These are phyloP conservation scores for Trametes polyzona DNA, from an alignment of 1,284 basidiomycete genomes.

Conservation along the genomic window DNA sequence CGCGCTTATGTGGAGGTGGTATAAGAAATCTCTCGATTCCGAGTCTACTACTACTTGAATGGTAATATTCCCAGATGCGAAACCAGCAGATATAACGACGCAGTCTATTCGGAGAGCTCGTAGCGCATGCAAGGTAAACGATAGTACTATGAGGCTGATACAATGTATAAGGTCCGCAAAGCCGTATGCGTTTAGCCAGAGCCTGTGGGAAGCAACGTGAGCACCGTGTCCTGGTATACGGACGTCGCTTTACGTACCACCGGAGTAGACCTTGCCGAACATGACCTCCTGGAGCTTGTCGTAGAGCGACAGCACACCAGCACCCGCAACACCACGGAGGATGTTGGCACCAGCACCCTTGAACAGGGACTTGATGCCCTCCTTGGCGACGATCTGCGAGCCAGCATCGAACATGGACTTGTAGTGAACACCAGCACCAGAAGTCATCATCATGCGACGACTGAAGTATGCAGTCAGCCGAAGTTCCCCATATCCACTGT, in stretches of 20 bases:
- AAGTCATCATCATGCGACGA: conserved; percentile 98
- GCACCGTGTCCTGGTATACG: not conserved
- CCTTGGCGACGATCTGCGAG: conserved; percentile 86
- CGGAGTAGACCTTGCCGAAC: conserved; percentile 97
- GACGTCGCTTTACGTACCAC: conserved; percentile 56
- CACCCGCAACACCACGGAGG: conserved; percentile 97
- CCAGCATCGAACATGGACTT: conserved; percentile 91
- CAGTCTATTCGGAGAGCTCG: conserved; percentile 39
- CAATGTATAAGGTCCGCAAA: conserved; percentile 32
- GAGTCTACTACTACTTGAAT: conserved; percentile 24
- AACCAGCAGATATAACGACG: conserved; percentile 37
- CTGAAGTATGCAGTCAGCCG: too few species aligned
- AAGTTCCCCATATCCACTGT: too few species aligned
- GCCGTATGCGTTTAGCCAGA: conserved; percentile 45
- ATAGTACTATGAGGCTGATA: conserved; percentile 39
- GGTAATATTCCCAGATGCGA: conserved; percentile 26
- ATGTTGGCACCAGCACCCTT: conserved; percentile 98
- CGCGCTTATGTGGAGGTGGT: conserved; percentile 13
- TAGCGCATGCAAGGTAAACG: conserved; percentile 37
- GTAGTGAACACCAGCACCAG: conserved; percentile 84
- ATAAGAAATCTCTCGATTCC: conserved; percentile 29
- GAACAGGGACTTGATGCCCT: conserved; percentile 89
- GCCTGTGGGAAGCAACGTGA: conserved; percentile 38
- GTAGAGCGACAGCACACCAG: conserved; percentile 94
- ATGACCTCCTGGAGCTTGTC: conserved; percentile 91